Evolutionary conservation across 257 asterid genomes (phyloP).

Genomic region (Ilex asprella): DNA sequence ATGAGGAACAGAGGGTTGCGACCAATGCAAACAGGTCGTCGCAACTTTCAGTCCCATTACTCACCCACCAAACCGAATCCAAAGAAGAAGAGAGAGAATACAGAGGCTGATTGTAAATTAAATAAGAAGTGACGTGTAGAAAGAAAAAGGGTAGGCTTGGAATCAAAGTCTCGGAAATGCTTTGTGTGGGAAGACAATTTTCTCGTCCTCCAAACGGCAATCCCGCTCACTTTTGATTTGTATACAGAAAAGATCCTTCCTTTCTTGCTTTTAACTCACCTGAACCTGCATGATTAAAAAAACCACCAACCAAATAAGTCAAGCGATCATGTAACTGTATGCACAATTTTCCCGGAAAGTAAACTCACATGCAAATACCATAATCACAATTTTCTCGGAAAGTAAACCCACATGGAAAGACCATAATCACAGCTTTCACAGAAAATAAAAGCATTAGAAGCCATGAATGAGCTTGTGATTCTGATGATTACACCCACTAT

Average conservation of each 20-base stretch:
- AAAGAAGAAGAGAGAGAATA: too few relatives aligned
- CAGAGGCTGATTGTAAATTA: too few relatives aligned
- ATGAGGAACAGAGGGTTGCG: slow-evolving; percentile 58
- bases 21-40: slow-evolving; percentile 16
- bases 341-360: slow-evolving; percentile 8
- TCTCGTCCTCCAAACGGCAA: too few relatives aligned
- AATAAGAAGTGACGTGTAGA: not conserved
- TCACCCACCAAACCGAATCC: too few relatives aligned
- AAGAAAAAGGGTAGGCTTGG: slow-evolving; percentile 6
- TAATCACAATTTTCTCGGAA: slow-evolving; percentile 11
- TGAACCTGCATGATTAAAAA: slow-evolving; percentile 34
- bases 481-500: slow-evolving; percentile 28
- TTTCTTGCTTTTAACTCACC: slow-evolving; percentile 25
- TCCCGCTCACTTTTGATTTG: slow-evolving; percentile 10
- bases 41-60: too few relatives aligned
- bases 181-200: too few relatives aligned
- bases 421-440: slow-evolving; percentile 12
- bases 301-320: slow-evolving; percentile 18
- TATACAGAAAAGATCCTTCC: slow-evolving; percentile 17
- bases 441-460: slow-evolving; percentile 3
- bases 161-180: not conserved
- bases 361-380: not conserved
- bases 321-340: too few relatives aligned
- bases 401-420: not conserved
- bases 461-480: slow-evolving; percentile 4